Conservation (phyloP, 179 eudicot genomes). For the Corrigiola litoralis region DNA sequence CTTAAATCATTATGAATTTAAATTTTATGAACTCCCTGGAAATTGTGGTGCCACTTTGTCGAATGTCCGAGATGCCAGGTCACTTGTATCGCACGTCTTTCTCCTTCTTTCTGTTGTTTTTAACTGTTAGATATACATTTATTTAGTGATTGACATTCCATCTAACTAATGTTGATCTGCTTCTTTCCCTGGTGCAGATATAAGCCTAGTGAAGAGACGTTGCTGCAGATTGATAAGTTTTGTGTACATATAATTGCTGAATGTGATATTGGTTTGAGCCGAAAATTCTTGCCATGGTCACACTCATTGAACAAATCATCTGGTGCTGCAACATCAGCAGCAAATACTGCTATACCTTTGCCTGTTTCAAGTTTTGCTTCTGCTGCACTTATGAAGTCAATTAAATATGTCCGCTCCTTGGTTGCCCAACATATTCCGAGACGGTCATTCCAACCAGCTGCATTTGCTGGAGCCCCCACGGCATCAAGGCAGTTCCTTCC, state of each 20-base stretch:
- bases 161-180: not conserved
- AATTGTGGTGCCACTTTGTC: not conserved
- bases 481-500: constrained; percentile 92
- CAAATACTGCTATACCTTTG: constrained; percentile 49
- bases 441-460: constrained; percentile 85
- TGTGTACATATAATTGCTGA: constrained; percentile 80
- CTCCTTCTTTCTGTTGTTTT: not conserved
- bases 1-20: no score
- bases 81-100: not conserved
- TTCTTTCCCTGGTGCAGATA: constrained; percentile 50
- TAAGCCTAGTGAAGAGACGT: constrained; percentile 91
- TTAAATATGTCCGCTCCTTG: constrained; percentile 92
- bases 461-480: constrained; percentile 78
- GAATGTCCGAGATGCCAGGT: not conserved
- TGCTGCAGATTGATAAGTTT: constrained; percentile 82
- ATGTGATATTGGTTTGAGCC: constrained; percentile 64
- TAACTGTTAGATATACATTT: no score
- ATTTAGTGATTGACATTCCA: not conserved
- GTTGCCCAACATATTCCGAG: constrained; percentile 85
- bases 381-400: constrained; percentile 72
- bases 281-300: constrained; percentile 64
- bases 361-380: constrained; percentile 94
- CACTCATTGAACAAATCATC: constrained; percentile 54
- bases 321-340: constrained; percentile 36
- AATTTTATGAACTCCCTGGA: not conserved